Percentiles rank a stretch among this genome's conserved stretches.
These are phyloP conservation scores for Mucor plumbeus DNA, from an alignment of 371 early-diverging fungal species.

Conservation along the genomic window DNA sequence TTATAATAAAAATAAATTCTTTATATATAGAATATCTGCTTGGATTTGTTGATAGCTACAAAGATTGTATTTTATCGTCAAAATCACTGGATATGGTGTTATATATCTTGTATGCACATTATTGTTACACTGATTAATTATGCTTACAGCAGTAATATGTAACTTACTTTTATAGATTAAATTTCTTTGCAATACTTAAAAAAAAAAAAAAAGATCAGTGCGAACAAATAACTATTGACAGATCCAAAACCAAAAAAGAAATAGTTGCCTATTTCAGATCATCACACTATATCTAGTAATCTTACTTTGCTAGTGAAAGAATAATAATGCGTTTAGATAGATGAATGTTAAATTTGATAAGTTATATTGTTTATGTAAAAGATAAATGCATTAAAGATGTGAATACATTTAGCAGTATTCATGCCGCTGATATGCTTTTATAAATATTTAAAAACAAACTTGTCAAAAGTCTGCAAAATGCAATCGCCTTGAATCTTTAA, in stretches of 20 bases:
- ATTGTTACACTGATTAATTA: background rate
- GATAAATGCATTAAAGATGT: too few species aligned
- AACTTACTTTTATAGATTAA: background rate
- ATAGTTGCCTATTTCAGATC: slow-evolving; percentile 1
- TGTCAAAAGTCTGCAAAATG: background rate
- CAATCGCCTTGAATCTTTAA: background rate
- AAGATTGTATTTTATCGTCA: background rate
- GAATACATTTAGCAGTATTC: too few species aligned
- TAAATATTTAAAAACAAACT: too few species aligned
- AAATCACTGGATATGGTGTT: background rate
- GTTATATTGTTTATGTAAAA: background rate
- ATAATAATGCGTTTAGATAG: background rate
- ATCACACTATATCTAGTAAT: background rate
- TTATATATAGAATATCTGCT: too few species aligned
- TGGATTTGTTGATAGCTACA: too few species aligned
- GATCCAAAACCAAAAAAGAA: background rate
- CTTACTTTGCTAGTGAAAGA: background rate
- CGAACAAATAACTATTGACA: too few species aligned
- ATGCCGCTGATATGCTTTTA: too few species aligned
- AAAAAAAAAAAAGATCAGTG: too few species aligned
- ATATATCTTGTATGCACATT: background rate
- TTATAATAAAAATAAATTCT: too few species aligned
- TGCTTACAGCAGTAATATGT: too few species aligned
- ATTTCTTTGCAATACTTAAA: background rate
- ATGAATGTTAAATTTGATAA: background rate